A percentile compares a stretch with the other conserved stretches of the same genome.
Evolutionary conservation across 2,329 filamentous ascomycete species (phyloP).

Genomic region (Microdochium bolleyi): DNA sequence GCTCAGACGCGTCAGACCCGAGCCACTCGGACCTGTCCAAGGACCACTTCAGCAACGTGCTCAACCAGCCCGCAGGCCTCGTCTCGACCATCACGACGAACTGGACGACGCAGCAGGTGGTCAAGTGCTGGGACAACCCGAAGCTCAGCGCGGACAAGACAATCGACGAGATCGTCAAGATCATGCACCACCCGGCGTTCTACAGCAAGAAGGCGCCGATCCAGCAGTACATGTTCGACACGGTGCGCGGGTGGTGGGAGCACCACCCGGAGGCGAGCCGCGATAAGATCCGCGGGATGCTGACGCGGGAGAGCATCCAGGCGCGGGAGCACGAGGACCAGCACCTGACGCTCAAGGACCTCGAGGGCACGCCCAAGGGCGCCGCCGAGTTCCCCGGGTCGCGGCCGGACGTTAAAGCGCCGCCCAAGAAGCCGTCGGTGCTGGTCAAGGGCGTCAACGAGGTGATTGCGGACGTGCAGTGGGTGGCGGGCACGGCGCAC

Average conservation of each 20-base stretch:
- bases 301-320: slow-evolving; percentile 17
- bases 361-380: slow-evolving; percentile 13
- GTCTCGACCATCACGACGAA: slow-evolving; percentile 52
- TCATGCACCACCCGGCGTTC: slow-evolving; percentile 62
- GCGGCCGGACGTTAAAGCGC: slow-evolving; percentile 12
- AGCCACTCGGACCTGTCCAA: slow-evolving; percentile 52
- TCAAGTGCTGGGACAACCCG: slow-evolving; percentile 63
- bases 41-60: slow-evolving; percentile 51
- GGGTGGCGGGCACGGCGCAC: slow-evolving; percentile 4
- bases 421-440: slow-evolving; percentile 15
- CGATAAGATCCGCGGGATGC: slow-evolving; percentile 7
- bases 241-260: slow-evolving; percentile 51
- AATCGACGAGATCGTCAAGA: slow-evolving; percentile 50
- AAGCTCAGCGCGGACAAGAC: slow-evolving; percentile 54
- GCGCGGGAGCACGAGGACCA: slow-evolving; percentile 18
- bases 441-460: slow-evolving; percentile 12
- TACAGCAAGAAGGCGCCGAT: slow-evolving; percentile 40
- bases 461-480: slow-evolving; percentile 6
- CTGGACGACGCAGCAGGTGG: slow-evolving; percentile 57
- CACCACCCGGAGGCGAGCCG: slow-evolving; percentile 5
- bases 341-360: slow-evolving; percentile 14
- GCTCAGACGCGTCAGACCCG: slow-evolving; percentile 38
- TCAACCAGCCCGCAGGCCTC: slow-evolving; percentile 47
- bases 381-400: slow-evolving; percentile 18
- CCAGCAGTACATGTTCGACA: slow-evolving; percentile 59